Conservation (phyloP, 208 protist species). For the Lotmaria passim region DNA sequence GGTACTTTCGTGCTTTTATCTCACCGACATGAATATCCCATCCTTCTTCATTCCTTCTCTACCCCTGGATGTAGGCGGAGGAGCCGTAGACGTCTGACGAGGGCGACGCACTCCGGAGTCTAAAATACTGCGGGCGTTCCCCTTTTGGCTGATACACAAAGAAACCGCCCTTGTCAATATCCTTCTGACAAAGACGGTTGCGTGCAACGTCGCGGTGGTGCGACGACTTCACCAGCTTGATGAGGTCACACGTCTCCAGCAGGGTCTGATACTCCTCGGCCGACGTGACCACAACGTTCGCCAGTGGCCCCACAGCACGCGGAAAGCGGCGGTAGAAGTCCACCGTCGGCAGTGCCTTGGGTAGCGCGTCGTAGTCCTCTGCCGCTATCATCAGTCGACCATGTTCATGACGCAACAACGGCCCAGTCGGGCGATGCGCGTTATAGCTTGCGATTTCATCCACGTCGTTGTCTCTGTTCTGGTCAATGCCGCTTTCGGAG, state of each 20-base stretch:
- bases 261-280: conserved; percentile 1
- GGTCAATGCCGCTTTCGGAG: too few relatives aligned
- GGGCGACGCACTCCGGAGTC: too few relatives aligned
- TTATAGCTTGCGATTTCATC: neutral
- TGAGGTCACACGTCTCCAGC: neutral
- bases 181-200: neutral
- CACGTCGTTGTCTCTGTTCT: neutral
- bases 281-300: conserved; percentile 5
- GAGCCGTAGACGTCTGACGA: conserved; percentile 2
- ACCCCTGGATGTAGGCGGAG: neutral
- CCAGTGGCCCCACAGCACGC: conserved; percentile 6
- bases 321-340: conserved; percentile 14
- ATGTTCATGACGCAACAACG: neutral
- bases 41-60: neutral
- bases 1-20: too few relatives aligned
- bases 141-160: conserved; percentile 7
- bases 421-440: neutral
- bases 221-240: neutral
- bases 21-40: too few relatives aligned
- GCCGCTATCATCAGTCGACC: neutral
- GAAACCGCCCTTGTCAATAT: conserved; percentile 2
- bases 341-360: conserved; percentile 1
- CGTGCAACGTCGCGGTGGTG: neutral
- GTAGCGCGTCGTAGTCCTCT: neutral
- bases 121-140: conserved; percentile 1